Conservation (phyloP, 148 eudicot species). For the Linanthus parryae region DNA sequence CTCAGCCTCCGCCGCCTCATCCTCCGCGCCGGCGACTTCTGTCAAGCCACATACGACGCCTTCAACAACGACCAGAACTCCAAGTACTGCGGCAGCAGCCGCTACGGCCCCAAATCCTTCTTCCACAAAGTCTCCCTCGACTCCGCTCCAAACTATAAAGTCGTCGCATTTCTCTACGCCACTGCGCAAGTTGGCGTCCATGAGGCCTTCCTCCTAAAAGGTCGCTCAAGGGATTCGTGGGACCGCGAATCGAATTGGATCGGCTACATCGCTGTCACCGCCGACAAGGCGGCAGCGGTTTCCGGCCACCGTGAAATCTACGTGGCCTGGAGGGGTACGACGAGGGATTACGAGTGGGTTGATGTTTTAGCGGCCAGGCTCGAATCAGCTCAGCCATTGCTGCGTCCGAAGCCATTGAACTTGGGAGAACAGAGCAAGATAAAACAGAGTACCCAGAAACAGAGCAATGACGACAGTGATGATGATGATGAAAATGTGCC, state of each 20-base stretch:
- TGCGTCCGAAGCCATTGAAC: not conserved
- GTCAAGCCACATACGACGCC: slow-evolving; percentile 73
- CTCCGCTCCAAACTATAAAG: slow-evolving; percentile 6
- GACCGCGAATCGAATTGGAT: slow-evolving; percentile 24
- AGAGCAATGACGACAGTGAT: slow-evolving; percentile 1
- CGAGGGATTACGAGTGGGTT: slow-evolving; percentile 10
- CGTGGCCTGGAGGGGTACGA: slow-evolving; percentile 22
- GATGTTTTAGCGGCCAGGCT: slow-evolving; percentile 11
- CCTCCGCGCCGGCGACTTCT: slow-evolving; percentile 80
- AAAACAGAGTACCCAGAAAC: no score
- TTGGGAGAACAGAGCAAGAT: not conserved
- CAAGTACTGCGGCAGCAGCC: slow-evolving; percentile 15
- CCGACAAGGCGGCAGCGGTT: slow-evolving; percentile 8
- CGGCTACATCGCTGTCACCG: slow-evolving; percentile 18
- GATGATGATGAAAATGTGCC: slow-evolving; percentile 5
- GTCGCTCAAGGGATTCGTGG: slow-evolving; percentile 11
- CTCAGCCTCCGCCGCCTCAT: slow-evolving; percentile 52
- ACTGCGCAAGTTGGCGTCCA: slow-evolving; percentile 12
- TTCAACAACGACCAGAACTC: slow-evolving; percentile 19
- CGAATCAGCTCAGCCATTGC: slow-evolving; percentile 8
- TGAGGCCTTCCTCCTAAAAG: slow-evolving; percentile 13
- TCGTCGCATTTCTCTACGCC: slow-evolving; percentile 17
- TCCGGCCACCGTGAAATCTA: slow-evolving; percentile 16
- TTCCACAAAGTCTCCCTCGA: slow-evolving; percentile 13
- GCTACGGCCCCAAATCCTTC: slow-evolving; percentile 14